A percentile compares a stretch with the other conserved stretches of the same genome.
phyloP scores from a whole-genome alignment of 352 stramenopile species.

The Globisporangium yorkense region DNA sequence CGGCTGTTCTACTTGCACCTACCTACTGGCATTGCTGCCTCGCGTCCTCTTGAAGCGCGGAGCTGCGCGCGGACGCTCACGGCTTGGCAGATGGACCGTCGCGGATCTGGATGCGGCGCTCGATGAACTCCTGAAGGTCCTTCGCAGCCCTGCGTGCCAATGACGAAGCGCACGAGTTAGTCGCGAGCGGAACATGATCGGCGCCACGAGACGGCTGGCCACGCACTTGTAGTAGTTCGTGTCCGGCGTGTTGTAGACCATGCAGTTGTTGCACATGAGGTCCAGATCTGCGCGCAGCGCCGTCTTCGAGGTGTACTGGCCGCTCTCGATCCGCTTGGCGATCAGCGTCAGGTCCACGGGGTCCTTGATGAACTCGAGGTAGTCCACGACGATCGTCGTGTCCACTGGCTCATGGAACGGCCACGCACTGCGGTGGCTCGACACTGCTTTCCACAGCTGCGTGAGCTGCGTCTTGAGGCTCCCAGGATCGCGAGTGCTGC shows the following conservation, averaged over 20 bases:
- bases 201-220: background rate
- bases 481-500: conserved; percentile 65
- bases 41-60: background rate
- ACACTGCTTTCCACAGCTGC: conserved; percentile 86
- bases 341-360: conserved; percentile 89
- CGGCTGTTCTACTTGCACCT: background rate
- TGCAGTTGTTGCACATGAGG: conserved; percentile 98
- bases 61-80: background rate
- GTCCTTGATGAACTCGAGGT: conserved; percentile 95
- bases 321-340: conserved; percentile 76
- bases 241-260: conserved; percentile 93
- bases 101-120: conserved; percentile 54
- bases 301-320: conserved; percentile 88
- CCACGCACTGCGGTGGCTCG: conserved; percentile 95
- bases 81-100: conserved; percentile 8
- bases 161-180: background rate
- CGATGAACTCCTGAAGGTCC: conserved; percentile 73
- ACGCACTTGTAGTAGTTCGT: conserved; percentile 96
- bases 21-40: background rate
- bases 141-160: conserved; percentile 47
- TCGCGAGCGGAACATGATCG: background rate
- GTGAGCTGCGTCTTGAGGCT: conserved; percentile 84
- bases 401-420: conserved; percentile 97
- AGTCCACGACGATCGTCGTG: conserved; percentile 93
- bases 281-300: conserved; percentile 93